phyloP scores from a whole-genome alignment of 2,329 filamentous ascomycete species.

The Shiraia sp. region DNA sequence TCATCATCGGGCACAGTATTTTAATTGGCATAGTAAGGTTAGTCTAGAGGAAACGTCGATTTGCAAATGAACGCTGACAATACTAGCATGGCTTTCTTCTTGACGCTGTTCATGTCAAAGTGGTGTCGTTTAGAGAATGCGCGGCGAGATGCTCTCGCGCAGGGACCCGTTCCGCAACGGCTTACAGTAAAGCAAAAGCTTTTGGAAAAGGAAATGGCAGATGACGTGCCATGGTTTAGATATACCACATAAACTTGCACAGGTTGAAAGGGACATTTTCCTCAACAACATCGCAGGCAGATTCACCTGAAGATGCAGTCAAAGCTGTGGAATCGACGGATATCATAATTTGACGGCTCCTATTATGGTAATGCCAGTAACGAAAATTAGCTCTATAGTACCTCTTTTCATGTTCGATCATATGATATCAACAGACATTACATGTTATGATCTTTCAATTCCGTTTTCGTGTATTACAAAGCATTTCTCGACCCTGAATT shows the following conservation, averaged over 20 bases:
- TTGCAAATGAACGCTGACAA: slow-evolving; percentile 5
- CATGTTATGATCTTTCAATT: no score
- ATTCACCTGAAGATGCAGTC: no score
- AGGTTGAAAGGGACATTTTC: no score
- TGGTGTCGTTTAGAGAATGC: slow-evolving; percentile 62
- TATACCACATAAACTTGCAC: slow-evolving; percentile 27
- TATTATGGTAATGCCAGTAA: no score
- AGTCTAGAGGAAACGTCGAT: slow-evolving; percentile 7
- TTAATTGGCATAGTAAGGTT: slow-evolving; percentile 51
- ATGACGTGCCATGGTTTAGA: slow-evolving; percentile 55
- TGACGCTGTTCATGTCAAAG: slow-evolving; percentile 60
- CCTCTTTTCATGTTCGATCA: no score
- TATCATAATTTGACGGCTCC: no score
- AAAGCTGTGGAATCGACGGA: no score
- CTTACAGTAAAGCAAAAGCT: slow-evolving; percentile 60
- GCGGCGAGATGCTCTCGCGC: slow-evolving; percentile 53
- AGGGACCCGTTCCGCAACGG: slow-evolving; percentile 50
- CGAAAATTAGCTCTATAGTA: no score
- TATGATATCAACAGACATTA: no score
- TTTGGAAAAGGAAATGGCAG: slow-evolving; percentile 59
- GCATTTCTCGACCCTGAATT: no score
- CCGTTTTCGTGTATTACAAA: no score
- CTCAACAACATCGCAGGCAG: no score
- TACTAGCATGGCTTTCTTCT: slow-evolving; percentile 52
- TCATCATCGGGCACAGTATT: slow-evolving; percentile 51